Evolutionary conservation across 2,329 filamentous ascomycete species (phyloP), one percentile per base, ranked within the genome.

Genomic region (Alternaria incomplexa): DNA sequence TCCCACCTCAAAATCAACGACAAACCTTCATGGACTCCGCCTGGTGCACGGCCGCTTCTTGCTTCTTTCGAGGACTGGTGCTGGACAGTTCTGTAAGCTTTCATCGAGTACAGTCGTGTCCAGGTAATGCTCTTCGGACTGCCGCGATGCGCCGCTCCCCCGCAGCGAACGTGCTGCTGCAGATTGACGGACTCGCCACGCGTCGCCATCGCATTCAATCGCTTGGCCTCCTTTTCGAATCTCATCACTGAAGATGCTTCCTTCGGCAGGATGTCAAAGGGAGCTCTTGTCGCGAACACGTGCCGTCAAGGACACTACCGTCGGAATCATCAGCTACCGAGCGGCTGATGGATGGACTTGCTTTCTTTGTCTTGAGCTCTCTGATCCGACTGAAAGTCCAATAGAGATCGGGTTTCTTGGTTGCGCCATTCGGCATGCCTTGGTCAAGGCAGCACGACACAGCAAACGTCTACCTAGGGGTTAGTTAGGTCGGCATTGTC

Each of bases 1-100:
- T 55, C 44, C 26, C 44, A 56, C 51, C n/a, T 50, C 58, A 51
- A 61, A 48, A 23, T 36, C 26, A 50, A 61, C 45, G 58, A 50
- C 58, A 45, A 52, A n/a, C 20, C 20, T 52, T n/a, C 48, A n/a
- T 52, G 48, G 13, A 40, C 12, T 40, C 5, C 9, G 32, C 48
- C n/a, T n/a, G 6, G 23, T 36, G 20, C 20, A n/a, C 22, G 5
- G 36, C 20, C 8, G 30, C 20, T 17, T 52, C 11, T 15, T 36
- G 22, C 30, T 52, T 52, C 9, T 22, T 22, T 8, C 13, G 20
- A 12, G 32, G 5, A 25, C 13, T 17, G 20, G 3, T 20, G 28
- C 28, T 51, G 17, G 8, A n/a, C 9, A 32, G 20, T 40, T 22
- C 15, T 3, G 7, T 20, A 9, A 36, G 30, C 22, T 36, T 15